phyloP scores from a whole-genome alignment of 306 rosid genomes.

The Cucurbita ficifolia region DNA sequence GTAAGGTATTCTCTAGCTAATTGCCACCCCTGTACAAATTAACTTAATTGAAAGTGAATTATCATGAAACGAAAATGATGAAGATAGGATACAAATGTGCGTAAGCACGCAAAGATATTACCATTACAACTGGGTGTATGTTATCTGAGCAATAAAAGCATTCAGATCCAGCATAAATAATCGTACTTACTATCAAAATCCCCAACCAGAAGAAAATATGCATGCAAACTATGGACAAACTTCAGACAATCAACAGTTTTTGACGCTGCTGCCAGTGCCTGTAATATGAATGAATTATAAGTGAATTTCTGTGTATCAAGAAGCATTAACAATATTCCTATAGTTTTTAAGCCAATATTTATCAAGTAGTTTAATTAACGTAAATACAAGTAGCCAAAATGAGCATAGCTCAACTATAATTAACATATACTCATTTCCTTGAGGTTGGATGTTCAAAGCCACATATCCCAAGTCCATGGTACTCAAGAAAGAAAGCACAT shows the following conservation, averaged over 20 bases:
- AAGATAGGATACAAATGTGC: not conserved
- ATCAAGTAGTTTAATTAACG: not conserved
- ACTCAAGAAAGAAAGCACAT: not conserved
- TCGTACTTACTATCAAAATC: constrained; percentile 63
- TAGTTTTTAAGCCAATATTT: not conserved
- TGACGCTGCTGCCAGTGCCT: constrained; percentile 98
- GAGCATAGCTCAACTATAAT: not conserved
- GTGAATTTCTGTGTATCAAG: not conserved
- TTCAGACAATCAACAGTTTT: constrained; percentile 85
- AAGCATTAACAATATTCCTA: not conserved
- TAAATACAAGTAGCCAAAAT: not conserved
- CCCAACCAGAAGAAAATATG: constrained; percentile 75
- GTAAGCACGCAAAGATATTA: not conserved
- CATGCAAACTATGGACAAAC: constrained; percentile 79
- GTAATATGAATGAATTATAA: constrained; percentile 1
- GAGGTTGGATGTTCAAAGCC: not conserved
- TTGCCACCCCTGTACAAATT: not conserved
- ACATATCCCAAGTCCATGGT: not conserved
- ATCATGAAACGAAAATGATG: not conserved
- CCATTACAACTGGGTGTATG: not conserved
- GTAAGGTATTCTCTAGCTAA: not conserved
- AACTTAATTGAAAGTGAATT: not conserved
- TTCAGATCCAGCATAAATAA: constrained; percentile 11
- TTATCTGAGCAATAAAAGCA: not conserved
- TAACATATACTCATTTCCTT: not conserved